Evolutionary conservation across 768 basidiomycete species (phyloP), one percentile per base, ranked within the genome.

Genomic region (Mycena kentingensis): DNA sequence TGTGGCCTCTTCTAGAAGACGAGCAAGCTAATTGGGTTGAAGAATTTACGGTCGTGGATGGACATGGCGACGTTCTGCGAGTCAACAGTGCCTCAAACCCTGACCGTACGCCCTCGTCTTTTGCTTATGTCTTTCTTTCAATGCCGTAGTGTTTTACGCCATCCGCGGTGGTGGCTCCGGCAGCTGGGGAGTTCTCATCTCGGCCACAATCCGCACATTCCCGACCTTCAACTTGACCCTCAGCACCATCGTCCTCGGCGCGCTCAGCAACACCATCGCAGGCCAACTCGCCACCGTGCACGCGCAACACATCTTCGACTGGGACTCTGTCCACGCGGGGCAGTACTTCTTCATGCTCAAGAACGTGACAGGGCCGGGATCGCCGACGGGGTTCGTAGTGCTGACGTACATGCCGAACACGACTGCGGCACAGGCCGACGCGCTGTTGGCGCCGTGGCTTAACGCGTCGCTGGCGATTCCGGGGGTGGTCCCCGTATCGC

Each of bases 111-210:
- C 31, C 4, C 19, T 46, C 32, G 5, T 13, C 32, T 48, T 18
- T n/a, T 15, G 7, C 8, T 13, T 32, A 11, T 4, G 28, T 28
- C 25, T 18, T 13, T 25, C 22, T 41, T 45, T 35, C 1, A 25
- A 24, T 31, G 18, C 31, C 10, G 13, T 44, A 68, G 63, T 67
- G n/a, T 69, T 66, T 46, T 69, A 60, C 54, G 65, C 66, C 26
- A 46, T 67, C 22, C 61, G 67, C 1, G 66, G 66, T 16, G 66
- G 67, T 22, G 67, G 66, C 15, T 51, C 62, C 6, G 73, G 73
- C 15, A 69, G 65, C 31, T 75, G 70, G 72, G 73, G 72, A 13
- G 66, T 73, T 18, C 65, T 73, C 31, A 60, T 72, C 25, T 68
- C 70, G 6, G 68, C 68, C 1, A 73, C 72, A 2, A 60, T 72